Base-by-base conservation (phyloP, 1,139 yeast species). In the Taphrina pruni region DNA sequence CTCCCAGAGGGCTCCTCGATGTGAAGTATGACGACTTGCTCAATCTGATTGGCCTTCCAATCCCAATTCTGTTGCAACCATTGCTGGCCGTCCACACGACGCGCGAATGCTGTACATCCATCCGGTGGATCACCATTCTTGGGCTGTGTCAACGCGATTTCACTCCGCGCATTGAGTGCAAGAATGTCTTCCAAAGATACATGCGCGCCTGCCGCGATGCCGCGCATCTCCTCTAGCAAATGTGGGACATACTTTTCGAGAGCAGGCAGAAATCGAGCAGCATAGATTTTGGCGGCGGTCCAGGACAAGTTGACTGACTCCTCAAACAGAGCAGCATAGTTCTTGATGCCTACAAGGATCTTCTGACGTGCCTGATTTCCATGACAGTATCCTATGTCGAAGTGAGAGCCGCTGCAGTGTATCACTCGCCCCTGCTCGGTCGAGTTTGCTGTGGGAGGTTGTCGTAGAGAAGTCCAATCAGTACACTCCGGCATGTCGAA, bases 31-130 rank as follows among this genome's bases (percentile, higher is more conserved):
- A 78, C 73, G 39, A 78, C 69, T 46, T 76, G 75, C 17, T 72
- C 72, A 38, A 71, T 69, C 69, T 77, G 76, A 36, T 70, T 75
- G 6, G 72, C 72, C 60, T 71, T 72, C 81, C 81, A 78, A 72
- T 78, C 80, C 79, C 79, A 78, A 70, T 78, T 78, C 70, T 78
- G 80, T 6, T 77, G 74, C 39, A 75, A 66, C 71, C 75, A 73
- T 8, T 70, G 72, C n/a, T 55, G 32, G 1, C 69, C 71, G 21
- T 64, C 56, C 9, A 69, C 73, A 36, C 71, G 72, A 43, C 69
- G 72, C 20, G 77, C 73, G 65, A 78, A 69, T 2, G 79, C 71
- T 1, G 80, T 78, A 67, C 81, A 78, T 4, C 81, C 81, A 69
- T 78, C 81, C 0, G 50, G 60, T 9, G 60, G 60, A 8, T 20